Conservation (phyloP, 352 stramenopile genomes). For the Phytophthora sansomeana region DNA sequence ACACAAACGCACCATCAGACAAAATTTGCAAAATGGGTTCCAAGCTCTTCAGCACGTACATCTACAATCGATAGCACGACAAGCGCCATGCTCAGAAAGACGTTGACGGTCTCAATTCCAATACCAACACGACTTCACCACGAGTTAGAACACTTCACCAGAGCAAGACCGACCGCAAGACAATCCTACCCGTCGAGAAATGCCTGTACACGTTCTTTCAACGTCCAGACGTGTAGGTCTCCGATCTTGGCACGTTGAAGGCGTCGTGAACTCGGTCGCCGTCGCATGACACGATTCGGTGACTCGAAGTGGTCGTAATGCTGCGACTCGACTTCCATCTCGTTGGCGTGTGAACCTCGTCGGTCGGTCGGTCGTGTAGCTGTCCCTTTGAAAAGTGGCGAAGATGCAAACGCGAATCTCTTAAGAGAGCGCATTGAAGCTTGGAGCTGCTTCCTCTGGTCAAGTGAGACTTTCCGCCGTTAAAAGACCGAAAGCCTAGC, state of each 20-base stretch:
- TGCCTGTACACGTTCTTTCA: slow-evolving; percentile 50
- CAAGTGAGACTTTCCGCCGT: background rate
- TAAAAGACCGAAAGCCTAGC: background rate
- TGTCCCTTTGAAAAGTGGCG: background rate
- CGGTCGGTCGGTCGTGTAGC: background rate
- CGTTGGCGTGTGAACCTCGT: background rate
- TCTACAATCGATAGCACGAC: slow-evolving; percentile 52
- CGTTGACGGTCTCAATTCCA: slow-evolving; percentile 51
- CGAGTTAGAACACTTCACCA: background rate
- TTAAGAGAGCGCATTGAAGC: background rate
- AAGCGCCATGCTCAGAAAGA: slow-evolving; percentile 55
- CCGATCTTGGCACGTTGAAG: slow-evolving; percentile 34
- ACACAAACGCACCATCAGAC: background rate
- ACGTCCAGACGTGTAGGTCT: slow-evolving; percentile 48
- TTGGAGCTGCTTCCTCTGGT: background rate
- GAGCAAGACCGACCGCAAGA: background rate
- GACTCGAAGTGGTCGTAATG: background rate
- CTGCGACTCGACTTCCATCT: background rate
- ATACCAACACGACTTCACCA: slow-evolving; percentile 37
- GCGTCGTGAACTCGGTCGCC: background rate
- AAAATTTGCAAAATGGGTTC: background rate
- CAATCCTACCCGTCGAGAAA: slow-evolving; percentile 52
- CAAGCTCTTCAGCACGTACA: slow-evolving; percentile 13
- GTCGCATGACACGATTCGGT: background rate
- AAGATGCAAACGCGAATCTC: background rate